A percentile compares a stretch with the other conserved stretches of the same genome.
phyloP scores from a whole-genome alignment of 2,329 filamentous ascomycete species.

The Verticillium klebahnii region DNA sequence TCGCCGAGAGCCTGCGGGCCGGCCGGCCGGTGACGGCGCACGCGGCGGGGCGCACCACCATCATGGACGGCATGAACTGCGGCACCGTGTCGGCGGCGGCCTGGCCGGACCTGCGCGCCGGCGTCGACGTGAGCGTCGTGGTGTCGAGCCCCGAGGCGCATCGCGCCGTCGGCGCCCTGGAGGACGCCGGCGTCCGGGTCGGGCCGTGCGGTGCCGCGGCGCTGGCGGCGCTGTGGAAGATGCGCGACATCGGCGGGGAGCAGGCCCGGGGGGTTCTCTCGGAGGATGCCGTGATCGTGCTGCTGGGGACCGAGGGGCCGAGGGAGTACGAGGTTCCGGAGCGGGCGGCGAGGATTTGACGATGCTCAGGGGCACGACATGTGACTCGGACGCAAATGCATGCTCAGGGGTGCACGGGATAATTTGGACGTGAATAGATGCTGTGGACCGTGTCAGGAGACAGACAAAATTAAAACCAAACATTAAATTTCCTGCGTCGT shows the following conservation, averaged over 20 bases:
- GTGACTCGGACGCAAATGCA: too few species aligned
- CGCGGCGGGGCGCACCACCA: conserved; percentile 36
- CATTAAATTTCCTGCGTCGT: too few species aligned
- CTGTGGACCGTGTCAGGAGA: too few species aligned
- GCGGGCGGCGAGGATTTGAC: too few species aligned
- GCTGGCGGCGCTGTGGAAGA: conserved; percentile 44
- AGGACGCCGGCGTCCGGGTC: neutral
- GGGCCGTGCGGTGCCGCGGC: conserved; percentile 62
- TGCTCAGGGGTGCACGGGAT: too few species aligned
- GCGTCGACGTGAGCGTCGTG: conserved; percentile 56
- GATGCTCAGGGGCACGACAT: too few species aligned
- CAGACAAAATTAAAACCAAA: too few species aligned
- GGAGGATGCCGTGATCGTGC: conserved; percentile 52
- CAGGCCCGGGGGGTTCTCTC: conserved; percentile 32
- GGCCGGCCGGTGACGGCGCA: conserved; percentile 45
- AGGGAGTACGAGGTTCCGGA: conserved; percentile 22
- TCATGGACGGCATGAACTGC: conserved; percentile 72
- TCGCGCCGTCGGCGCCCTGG: neutral
- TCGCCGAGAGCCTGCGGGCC: conserved; percentile 46
- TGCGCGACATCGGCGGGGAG: neutral
- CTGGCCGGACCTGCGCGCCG: conserved; percentile 54
- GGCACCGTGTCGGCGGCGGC: conserved; percentile 62
- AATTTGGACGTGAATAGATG: too few species aligned
- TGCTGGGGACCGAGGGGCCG: conserved; percentile 63
- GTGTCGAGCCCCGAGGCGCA: conserved; percentile 62